Conservation (phyloP, 306 rosid species). For the Cyclanthera cordifolia region DNA sequence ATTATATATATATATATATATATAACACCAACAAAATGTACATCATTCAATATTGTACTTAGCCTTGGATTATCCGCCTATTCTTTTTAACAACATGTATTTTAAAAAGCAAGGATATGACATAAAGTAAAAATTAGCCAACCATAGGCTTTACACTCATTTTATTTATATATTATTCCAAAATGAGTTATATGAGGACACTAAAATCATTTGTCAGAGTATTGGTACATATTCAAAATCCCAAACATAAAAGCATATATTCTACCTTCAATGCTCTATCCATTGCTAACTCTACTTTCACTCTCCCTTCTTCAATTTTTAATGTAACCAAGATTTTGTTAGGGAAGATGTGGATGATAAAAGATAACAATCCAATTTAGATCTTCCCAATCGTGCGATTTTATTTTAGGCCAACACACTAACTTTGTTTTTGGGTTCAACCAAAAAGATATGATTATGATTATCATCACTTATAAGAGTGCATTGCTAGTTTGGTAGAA, state of each 20-base stretch:
- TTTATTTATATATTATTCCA: not conserved
- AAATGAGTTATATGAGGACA: not conserved
- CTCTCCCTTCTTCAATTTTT: not conserved
- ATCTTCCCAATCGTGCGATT: too few species aligned
- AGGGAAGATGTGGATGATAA: too few species aligned
- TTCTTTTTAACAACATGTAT: too few species aligned
- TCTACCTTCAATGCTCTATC: not conserved
- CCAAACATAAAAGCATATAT: not conserved
- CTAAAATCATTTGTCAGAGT: not conserved
- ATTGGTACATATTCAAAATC: slow-evolving; percentile 12
- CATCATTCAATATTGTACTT: slow-evolving; percentile 2
- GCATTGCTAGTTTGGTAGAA: too few species aligned
- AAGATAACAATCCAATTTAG: too few species aligned
- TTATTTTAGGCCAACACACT: too few species aligned
- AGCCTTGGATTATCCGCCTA: not conserved
- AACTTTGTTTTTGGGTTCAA: too few species aligned
- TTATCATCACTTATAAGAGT: too few species aligned
- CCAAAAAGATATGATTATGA: too few species aligned
- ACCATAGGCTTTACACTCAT: not conserved
- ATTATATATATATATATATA: too few species aligned
- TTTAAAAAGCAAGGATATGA: not conserved
- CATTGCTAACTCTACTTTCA: not conserved
- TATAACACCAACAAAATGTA: not conserved
- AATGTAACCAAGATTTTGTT: not conserved
- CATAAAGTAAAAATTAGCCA: slow-evolving; percentile 4